Evolutionary conservation across 2,329 filamentous ascomycete genomes (phyloP), one percentile per base, ranked within the genome.

Genomic region (Thelonectria discophora): DNA sequence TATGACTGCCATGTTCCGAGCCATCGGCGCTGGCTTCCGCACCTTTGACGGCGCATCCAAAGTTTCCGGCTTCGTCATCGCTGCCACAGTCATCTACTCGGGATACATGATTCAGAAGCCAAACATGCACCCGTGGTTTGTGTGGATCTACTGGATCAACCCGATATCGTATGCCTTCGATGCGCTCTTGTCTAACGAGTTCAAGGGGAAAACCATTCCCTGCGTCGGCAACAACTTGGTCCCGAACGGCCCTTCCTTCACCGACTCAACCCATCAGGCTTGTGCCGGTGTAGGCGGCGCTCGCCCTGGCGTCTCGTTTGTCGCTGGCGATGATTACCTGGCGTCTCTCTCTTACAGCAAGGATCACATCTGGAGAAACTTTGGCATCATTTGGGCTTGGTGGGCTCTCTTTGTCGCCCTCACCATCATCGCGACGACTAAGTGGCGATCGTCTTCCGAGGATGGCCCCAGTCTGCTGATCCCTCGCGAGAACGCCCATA

Each of bases 131-230:
- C 82, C 83, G 0, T 89, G 86, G 86, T 83, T 90, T 21, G 76
- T 79, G 3, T 90, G 87, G 87, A 72, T 89, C 3, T 88, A 82
- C 63, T 88, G 86, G 84, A 83, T 89, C 20, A 83, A 90, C 64
- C 90, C 90, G 0, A 77, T 93, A 3, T 85, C 89, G 0, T 92
- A 92, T 60, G 87, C 82, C 0, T 93, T 92, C 59, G 87, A 92
- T 65, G 84, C 84, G 0, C 74, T 93, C 0, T 80, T 92, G 70
- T 80, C 87, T 0, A 93, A 93, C 67, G 90, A 93, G 71, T 92
- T 93, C 59, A 82, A 90, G 64, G 77, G 76, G 34, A 77, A 89
- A 70, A 78, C 69, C 2, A 81, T 87, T 17, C 75, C 79, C 1
- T 88, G 86, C 59, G 80, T 81, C 3, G 79, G 76, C 2, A 64